Evolutionary conservation across 768 basidiomycete genomes (phyloP), one percentile per base, ranked within the genome.

Genomic region (Dendrothele bispora): DNA sequence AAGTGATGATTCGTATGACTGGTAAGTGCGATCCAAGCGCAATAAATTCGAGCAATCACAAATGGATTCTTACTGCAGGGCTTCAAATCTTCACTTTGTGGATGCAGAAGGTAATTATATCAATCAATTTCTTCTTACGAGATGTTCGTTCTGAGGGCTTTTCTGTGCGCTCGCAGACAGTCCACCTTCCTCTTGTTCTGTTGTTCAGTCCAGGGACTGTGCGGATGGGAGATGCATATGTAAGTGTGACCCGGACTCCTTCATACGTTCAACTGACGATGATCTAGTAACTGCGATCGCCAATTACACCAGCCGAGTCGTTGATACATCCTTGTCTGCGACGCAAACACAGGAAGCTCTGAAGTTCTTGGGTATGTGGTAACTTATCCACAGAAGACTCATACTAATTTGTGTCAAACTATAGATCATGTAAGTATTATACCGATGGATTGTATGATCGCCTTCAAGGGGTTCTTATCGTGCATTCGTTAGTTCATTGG

Each of bases 221-320:
- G 59, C 53, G 4, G 36, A 48, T 18, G 44, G 32, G 1, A 27
- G 11, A 24, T 40, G 39, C 14, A 40, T 40, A 15, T 2, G 39
- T 40, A 27, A 4, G 39, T 40, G 7, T 11, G 21, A 12, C 15
- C 11, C 17, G 3, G 7, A 24, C 10, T 40, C 25, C 17, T 40
- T 24, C 28, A 27, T 40, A 5, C 18, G 25, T 40, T 4, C 39
- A 25, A 1, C n/a, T 17, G 15, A 27, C 28, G 39, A 27, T 27
- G 3, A 15, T 21, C 4, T 39, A 68, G 67, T 67, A 27, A 57
- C 56, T 21, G 68, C 68, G 10, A 70, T 70, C 27, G 66, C 68
- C 4, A 70, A 70, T 51, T 70, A 69, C 50, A 70, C 68, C 10
- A 53, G 32, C 12, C 62, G 68, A 3, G 55, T 67, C 18, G 53